Evolutionary conservation across 2,329 filamentous ascomycete species (phyloP).

Genomic region (Lasiodiplodia citricola): DNA sequence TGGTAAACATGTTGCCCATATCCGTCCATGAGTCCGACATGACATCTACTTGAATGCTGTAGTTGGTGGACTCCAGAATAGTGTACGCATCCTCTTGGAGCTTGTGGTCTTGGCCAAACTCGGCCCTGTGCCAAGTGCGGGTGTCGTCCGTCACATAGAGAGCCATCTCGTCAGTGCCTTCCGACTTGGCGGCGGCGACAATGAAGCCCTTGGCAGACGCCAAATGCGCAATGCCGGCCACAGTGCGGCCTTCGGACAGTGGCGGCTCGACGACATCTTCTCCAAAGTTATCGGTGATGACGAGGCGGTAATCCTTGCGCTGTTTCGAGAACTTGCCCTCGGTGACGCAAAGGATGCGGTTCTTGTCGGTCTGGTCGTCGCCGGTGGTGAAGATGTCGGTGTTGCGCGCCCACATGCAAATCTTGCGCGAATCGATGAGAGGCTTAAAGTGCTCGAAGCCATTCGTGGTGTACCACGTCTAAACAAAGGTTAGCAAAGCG

Average conservation of each 20-base stretch:
- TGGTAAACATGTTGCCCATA: constrained; percentile 90
- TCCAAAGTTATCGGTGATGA: constrained; percentile 81
- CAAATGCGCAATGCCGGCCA: constrained; percentile 80
- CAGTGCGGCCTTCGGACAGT: constrained; percentile 73
- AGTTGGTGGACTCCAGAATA: constrained; percentile 92
- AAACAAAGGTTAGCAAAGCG: constrained; percentile 29
- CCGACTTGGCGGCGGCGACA: constrained; percentile 79
- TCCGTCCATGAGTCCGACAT: constrained; percentile 70
- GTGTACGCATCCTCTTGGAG: constrained; percentile 88
- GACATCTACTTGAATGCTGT: constrained; percentile 96
- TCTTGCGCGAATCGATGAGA: constrained; percentile 71
- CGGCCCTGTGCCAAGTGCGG: constrained; percentile 84
- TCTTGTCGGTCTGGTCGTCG: constrained; percentile 66
- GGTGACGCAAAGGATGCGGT: constrained; percentile 81
- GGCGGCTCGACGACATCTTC: constrained; percentile 67
- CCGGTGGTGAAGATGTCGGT: constrained; percentile 75
- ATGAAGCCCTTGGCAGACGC: constrained; percentile 86
- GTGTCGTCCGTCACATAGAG: constrained; percentile 88
- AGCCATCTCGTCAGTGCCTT: constrained; percentile 85
- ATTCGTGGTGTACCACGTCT: constrained; percentile 77
- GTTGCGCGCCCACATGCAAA: constrained; percentile 87
- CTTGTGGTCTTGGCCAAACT: constrained; percentile 80
- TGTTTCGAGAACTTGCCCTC: constrained; percentile 73
- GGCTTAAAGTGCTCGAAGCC: constrained; percentile 75
- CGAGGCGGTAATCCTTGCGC: constrained; percentile 75